Conservation (phyloP, 2,329 filamentous ascomycete genomes). For the Fusarium sp. region DNA sequence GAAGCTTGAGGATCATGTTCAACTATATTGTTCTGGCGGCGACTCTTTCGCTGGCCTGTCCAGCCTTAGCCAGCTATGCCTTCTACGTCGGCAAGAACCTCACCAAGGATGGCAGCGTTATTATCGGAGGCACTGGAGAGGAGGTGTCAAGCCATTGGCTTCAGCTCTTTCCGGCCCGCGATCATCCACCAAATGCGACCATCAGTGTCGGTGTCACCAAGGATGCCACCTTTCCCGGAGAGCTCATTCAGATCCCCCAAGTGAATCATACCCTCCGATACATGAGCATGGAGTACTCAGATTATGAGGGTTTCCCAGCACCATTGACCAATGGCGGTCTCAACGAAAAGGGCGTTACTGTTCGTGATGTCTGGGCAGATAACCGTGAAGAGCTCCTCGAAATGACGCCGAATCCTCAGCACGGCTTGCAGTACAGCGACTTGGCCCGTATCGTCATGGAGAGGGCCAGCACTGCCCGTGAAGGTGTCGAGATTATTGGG, state of each 20-base stretch:
- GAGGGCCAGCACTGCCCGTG: conserved; percentile 30
- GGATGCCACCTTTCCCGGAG: conserved; percentile 34
- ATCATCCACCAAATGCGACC: conserved; percentile 55
- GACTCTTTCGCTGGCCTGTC: conserved; percentile 27
- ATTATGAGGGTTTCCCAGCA: conserved; percentile 40
- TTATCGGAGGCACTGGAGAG: conserved; percentile 60
- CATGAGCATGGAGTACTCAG: conserved; percentile 42
- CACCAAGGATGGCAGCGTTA: conserved; percentile 55
- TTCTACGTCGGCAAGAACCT: conserved; percentile 61
- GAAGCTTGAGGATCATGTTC: conserved; percentile 7
- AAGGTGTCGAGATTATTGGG: conserved; percentile 36
- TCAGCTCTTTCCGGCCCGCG: conserved; percentile 56
- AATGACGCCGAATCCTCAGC: conserved; percentile 40
- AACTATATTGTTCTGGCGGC: conserved; percentile 10
- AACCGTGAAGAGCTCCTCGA: conserved; percentile 39
- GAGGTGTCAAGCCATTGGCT: conserved; percentile 62
- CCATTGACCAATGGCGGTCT: conserved; percentile 37
- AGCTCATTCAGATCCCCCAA: conserved; percentile 39
- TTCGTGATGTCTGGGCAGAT: conserved; percentile 41
- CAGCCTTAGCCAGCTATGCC: conserved; percentile 53
- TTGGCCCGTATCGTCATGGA: conserved; percentile 42
- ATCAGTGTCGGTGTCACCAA: conserved; percentile 45
- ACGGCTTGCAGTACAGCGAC: conserved; percentile 39
- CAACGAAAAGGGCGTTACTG: conserved; percentile 39
- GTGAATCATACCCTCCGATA: conserved; percentile 39